A percentile compares a stretch with the other conserved stretches of the same genome.
phyloP scores from a whole-genome alignment of 1,139 yeast species.

The Saccharomyces uvarum region DNA sequence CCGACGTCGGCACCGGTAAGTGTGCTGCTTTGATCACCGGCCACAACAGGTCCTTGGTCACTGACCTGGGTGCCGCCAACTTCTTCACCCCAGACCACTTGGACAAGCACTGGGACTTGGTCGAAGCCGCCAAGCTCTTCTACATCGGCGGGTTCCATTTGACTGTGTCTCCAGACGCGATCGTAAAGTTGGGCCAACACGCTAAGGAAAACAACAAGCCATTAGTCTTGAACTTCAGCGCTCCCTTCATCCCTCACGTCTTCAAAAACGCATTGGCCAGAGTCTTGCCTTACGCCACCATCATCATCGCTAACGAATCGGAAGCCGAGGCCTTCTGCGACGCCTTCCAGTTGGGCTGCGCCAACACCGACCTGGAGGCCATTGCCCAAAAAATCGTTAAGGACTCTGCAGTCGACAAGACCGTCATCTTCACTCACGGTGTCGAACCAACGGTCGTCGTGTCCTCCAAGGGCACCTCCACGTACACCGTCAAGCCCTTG shows the following conservation, averaged over 20 bases:
- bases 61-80: conserved; percentile 97
- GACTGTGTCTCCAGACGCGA: conserved; percentile 95
- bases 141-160: conserved; percentile 98
- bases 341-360: conserved; percentile 53
- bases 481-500: conserved; percentile 64
- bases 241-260: conserved; percentile 93
- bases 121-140: conserved; percentile 71
- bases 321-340: conserved; percentile 95
- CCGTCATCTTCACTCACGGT: conserved; percentile 89
- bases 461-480: conserved; percentile 40
- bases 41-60: conserved; percentile 81
- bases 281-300: conserved; percentile 81
- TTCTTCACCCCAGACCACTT: conserved; percentile 88
- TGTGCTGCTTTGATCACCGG: conserved; percentile 95
- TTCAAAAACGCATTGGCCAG: conserved; percentile 86
- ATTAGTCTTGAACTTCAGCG: conserved; percentile 80
- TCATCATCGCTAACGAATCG: conserved; percentile 88
- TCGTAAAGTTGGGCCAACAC: conserved; percentile 79
- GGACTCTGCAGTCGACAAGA: conserved; percentile 57
- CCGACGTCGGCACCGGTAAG: conserved; percentile 80
- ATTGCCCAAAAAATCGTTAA: conserved; percentile 77
- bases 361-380: conserved; percentile 56
- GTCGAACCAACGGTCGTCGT: conserved; percentile 78
- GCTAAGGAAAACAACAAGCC: conserved; percentile 82
- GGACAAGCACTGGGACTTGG: conserved; percentile 78